Evolutionary conservation across 1,139 yeast species (phyloP), one percentile per base, ranked within the genome.

Genomic region (Yueomyces sp.): DNA sequence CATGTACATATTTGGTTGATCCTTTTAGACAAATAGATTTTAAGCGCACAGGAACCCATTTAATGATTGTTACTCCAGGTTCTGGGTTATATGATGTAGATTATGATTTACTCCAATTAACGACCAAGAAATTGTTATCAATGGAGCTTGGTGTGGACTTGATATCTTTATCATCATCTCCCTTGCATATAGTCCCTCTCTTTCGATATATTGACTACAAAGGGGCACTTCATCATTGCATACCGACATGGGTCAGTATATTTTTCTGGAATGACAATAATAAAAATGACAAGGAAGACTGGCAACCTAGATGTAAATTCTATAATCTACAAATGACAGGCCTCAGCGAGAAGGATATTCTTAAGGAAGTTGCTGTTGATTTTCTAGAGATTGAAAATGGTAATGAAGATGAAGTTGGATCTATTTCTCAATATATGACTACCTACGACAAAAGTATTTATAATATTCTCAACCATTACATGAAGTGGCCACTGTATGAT

Each of bases 261-360:
- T 85, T 95, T 1, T 91, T 82, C 55, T 91, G 93, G 81, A 76
- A 74, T 43, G 84, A 79, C 54, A 59, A 68, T n/a, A 65, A 66
- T 25, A 66, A 60, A 41, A 52, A 54, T 33, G 57, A 66, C 3
- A 56, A 60, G 11, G 66, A 64, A 12, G 65, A 81, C 51, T 91
- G 97, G 96, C 75, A 81, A 29, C 96, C 98, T 1, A 69, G 94
- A 34, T 87, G 96, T 61, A 87, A 86, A 56, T 87, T 93, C 41
- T 89, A 91, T 59, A 97, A 89, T 54, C 65, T 93, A 27, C 98
- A 91, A 60, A 93, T 91, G 97, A 89, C 89, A 95, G 98, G 97
- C 0, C 76, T 89, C 4, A 86, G 89, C 81, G 97, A 89, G 53
- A 85, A 83, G 52, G 96, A 89, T 55, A 69, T 79, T 41, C 51